Base-by-base conservation (phyloP, 1,139 yeast genomes). In the Arxiozyma bovina region DNA sequence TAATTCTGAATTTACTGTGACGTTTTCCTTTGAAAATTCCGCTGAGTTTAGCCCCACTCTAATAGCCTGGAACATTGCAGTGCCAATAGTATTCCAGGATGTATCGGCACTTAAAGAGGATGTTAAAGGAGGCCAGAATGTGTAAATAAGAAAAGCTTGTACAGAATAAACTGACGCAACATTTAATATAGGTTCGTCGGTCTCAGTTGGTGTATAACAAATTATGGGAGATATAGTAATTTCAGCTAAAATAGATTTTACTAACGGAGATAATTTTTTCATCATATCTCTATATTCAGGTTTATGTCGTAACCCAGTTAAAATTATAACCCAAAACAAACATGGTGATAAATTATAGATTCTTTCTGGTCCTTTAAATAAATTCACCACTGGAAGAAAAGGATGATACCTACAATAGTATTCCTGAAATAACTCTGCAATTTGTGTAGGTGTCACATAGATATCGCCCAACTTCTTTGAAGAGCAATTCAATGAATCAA, bases 41-140 rank as follows among this genome's bases (percentile, higher is more conserved):
- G 91, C 87, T 30, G 87, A 77, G 66, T 91, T 96, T 42, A 91
- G 73, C 0, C 99, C 98, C 15, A 90, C 86, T 56, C 96, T 74
- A 42, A 90, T 85, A 0, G 97, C 97, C 67, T 87, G 96, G 67
- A 87, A 87, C 64, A 89, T 76, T 1, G 97, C 98, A 48, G 88
- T 83, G 0, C 97, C 97, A 22, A 89, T 85, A 0, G 97, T 87
- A 64, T 86, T 88, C 94, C 96, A 91, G 3, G 96, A 86, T 4
- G 96, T 85, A 65, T 91, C 97, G 0, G 98, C 96, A 69, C 94
- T 87, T 48, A 93, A 76, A 0, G 96, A 88, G 0, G 97, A 89
- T 0, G 97, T 87, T 50, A 90, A 77, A 1, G 97, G 96, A 0
- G 98, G 97, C 98, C 98, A 91, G 68, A 85, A 82, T 1, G 97